A percentile compares a stretch with the other conserved stretches of the same genome.
These are phyloP conservation scores for Hortiboletus rubellus DNA, from an alignment of 1,284 basidiomycete genomes.

Conservation along the genomic window DNA sequence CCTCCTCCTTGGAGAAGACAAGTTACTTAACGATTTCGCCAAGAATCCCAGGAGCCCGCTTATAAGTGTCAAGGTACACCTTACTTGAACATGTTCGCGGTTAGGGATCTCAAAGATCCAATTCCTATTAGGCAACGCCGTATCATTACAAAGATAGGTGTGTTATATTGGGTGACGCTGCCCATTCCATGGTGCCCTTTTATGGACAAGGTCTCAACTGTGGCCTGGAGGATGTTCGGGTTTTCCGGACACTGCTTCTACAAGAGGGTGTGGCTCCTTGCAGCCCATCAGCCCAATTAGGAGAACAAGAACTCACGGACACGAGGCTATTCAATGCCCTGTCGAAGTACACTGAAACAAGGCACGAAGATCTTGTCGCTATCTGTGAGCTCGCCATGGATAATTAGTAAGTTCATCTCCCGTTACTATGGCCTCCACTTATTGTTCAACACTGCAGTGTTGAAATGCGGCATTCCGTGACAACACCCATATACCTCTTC, in stretches of 20 bases:
- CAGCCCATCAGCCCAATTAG: conserved; percentile 30
- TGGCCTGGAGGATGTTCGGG: conserved; percentile 94
- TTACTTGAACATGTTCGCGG: conserved; percentile 18
- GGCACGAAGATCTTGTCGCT: conserved; percentile 87
- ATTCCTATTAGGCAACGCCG: conserved; percentile 64
- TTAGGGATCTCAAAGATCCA: conserved; percentile 24
- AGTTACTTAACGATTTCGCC: conserved; percentile 74
- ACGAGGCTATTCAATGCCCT: conserved; percentile 66
- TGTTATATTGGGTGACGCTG: conserved; percentile 90
- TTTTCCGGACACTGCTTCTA: conserved; percentile 77
- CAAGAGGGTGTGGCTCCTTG: conserved; percentile 60
- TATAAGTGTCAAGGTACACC: conserved; percentile 85
- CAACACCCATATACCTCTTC: conserved; percentile 78
- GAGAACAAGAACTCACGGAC: conserved; percentile 47
- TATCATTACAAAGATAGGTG: conserved; percentile 90
- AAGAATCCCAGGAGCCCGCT: conserved; percentile 86
- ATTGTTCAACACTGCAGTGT: conserved; percentile 51
- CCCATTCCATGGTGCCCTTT: conserved; percentile 98
- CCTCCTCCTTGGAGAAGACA: conserved; percentile 77
- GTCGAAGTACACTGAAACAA: conserved; percentile 72
- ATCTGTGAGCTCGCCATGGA: conserved; percentile 91
- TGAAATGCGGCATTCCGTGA: conserved; percentile 94
- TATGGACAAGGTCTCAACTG: conserved; percentile 99
- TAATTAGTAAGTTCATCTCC: conserved; percentile 78
- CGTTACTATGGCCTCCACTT: conserved; percentile 21